Evolutionary conservation across 1,284 basidiomycete species (phyloP).

Genomic region (Cystobasidium slooffiae): DNA sequence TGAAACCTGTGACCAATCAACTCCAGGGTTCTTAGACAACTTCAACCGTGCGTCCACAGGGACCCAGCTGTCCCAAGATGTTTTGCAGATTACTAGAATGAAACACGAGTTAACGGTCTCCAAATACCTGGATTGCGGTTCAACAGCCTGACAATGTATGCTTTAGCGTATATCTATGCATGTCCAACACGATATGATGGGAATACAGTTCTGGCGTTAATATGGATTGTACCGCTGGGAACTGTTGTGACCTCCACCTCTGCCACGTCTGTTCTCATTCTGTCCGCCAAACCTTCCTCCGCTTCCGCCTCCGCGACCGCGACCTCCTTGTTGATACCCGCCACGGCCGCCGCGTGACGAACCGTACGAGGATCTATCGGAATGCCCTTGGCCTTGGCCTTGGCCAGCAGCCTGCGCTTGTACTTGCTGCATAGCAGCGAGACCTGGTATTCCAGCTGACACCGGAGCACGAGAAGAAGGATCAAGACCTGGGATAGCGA

Average conservation of each 20-base stretch:
- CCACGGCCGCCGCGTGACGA: neutral
- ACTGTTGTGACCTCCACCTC: constrained; percentile 16
- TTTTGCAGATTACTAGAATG: no score
- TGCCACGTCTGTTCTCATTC: constrained; percentile 11
- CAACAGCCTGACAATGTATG: neutral
- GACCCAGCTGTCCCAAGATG: no score
- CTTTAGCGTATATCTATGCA: neutral
- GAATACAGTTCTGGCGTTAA: neutral
- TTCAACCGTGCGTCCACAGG: no score
- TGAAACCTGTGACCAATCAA: no score
- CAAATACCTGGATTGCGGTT: no score
- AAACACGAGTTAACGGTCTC: no score
- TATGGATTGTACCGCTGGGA: constrained; percentile 37
- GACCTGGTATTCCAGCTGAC: constrained; percentile 26
- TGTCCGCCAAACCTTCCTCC: constrained; percentile 7
- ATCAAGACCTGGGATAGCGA: constrained; percentile 39
- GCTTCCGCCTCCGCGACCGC: neutral
- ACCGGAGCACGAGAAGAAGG: constrained; percentile 9
- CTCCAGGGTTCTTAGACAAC: no score
- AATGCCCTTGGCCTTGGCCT: neutral
- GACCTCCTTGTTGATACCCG: constrained; percentile 1
- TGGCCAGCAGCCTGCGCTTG: constrained; percentile 25
- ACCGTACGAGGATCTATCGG: neutral
- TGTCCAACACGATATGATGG: neutral
- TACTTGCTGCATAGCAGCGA: constrained; percentile 42